Base-by-base conservation (phyloP, 805 yeast species). In the Suhomyces canberraensis region DNA sequence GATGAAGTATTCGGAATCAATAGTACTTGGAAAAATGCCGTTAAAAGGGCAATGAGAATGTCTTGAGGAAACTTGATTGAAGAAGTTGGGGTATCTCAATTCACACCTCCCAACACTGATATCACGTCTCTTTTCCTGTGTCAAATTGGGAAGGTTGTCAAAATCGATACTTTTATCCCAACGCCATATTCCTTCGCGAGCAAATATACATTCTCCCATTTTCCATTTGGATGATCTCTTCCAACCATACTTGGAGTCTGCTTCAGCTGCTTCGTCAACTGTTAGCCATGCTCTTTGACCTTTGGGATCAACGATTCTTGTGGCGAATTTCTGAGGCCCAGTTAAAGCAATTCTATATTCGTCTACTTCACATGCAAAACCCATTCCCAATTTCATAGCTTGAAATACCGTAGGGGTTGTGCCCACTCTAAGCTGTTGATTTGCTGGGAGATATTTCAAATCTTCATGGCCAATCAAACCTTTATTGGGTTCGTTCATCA, bases 361-460 rank as follows among this genome's bases (percentile, higher is more conserved):
- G 31, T 83, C 95, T 4, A 90, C 81, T 17, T 71, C 75, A 36
- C 78, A 74, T 0, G 84, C 65, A 11, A 77, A 58, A 1, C 98
- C 98, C 76, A 80, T 78, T 1, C 96, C 97, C 16, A 89, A 60
- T 30, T 75, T 68, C 63, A 91, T 66, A 2, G 84, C 64, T 60
- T 91, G 84, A 44, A 79, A 78, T 0, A 82, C 81, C 0, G 95
- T 83, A 0, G 98, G 98, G 0, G 89, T 78, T 1, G 91, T 79
- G 2, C 90, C 91, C 3, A 88, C 69, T 39, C 83, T 74, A 33
- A 91, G 70, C 38, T 81, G 81, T 50, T 84, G 86, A 4, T 63
- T 64, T 4, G 71, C 64, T 0, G 93, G 90, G 15, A 81, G 54
- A 1, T 47, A 48, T 8, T 66, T 66, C 20, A 90, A 58, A 52